Base-by-base conservation (phyloP, 1,284 basidiomycete species). In the Kwoniella shivajii region DNA sequence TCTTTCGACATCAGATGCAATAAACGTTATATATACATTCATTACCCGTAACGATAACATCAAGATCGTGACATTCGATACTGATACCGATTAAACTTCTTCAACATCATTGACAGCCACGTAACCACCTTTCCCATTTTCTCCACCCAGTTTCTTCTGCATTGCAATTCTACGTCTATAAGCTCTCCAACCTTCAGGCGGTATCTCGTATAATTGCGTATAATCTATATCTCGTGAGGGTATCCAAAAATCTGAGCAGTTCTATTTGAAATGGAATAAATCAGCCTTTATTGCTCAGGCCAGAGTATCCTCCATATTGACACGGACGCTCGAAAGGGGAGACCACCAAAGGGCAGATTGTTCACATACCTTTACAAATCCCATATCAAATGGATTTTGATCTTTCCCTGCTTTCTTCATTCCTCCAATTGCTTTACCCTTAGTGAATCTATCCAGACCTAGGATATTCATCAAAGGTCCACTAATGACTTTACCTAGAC, bases 221-320 rank as follows among this genome's bases (percentile, higher is more conserved):
- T 98, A 99, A 75, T 95, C 88, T 26, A 99, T 86, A 1, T 89
- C 90, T 57, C 82, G 81, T 20, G 92, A 92, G 50, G 84, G 84
- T 43, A 86, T 86, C 95, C 95, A 99, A 74, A 99, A 99, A 78
- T 99, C 95, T 63, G 84, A 85, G 77, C 96, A 99, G 76, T 99
- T 99, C 66, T 79, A 57, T 3, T 5, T 37, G 4, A 18, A 16
- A 1, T 24, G 18, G 38, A 20, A 16, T 29, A 30, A 34, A 56
- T 55, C 50, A 47, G 13, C 14, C 46, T 49, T 16, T 11, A 41
- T 7, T 18, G n/a, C 38, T 7, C 38, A 9, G 9, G 6, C 38
- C 6, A 9, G 38, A 18, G 38, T 9, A 41, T 6, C 38, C 38
- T 29, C 1, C 11, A 27, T 26, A n/a, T 39, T 29, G 18, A 31